Conservation (phyloP, 1,284 basidiomycete genomes). For the Cryptococcus jaspeensis region DNA sequence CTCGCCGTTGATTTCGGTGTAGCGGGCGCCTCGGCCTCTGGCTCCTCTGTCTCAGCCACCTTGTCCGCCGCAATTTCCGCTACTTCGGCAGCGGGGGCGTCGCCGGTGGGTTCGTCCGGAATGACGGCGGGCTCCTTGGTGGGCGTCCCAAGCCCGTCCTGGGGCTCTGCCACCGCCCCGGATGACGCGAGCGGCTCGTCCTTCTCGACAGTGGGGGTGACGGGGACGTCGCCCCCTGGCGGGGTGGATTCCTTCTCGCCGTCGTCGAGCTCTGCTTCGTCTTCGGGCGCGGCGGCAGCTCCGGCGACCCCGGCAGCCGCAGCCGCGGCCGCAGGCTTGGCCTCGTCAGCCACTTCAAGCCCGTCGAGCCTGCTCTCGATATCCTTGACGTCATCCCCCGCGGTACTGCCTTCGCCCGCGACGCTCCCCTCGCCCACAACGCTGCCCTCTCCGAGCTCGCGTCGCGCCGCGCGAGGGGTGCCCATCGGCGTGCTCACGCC, state of each 20-base stretch:
- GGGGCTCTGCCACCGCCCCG: too few relatives aligned
- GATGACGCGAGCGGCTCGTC: not conserved
- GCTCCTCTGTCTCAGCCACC: too few relatives aligned
- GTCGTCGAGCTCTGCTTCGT: not conserved
- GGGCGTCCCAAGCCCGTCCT: not conserved
- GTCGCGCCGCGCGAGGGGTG: conserved; percentile 39
- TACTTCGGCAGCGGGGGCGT: not conserved
- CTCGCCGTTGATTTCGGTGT: not conserved
- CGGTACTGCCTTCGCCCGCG: conserved; percentile 10
- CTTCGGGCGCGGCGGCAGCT: not conserved
- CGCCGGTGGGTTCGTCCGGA: not conserved
- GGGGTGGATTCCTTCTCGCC: not conserved
- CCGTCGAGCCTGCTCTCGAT: conserved; percentile 9
- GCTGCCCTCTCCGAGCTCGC: conserved; percentile 33
- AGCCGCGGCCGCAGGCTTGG: conserved; percentile 1
- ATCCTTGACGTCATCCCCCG: conserved; percentile 14
- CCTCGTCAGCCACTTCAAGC: conserved; percentile 7
- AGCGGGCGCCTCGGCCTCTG: not conserved
- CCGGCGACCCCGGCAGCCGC: conserved; percentile 4
- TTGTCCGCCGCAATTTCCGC: too few relatives aligned
- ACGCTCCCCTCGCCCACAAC: conserved; percentile 24
- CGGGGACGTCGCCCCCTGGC: not conserved
- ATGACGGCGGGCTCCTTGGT: too few relatives aligned
- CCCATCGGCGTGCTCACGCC: conserved; percentile 44
- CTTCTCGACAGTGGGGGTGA: not conserved